Conservation (phyloP, 2,329 filamentous ascomycete species). For the Apiospora hydei region DNA sequence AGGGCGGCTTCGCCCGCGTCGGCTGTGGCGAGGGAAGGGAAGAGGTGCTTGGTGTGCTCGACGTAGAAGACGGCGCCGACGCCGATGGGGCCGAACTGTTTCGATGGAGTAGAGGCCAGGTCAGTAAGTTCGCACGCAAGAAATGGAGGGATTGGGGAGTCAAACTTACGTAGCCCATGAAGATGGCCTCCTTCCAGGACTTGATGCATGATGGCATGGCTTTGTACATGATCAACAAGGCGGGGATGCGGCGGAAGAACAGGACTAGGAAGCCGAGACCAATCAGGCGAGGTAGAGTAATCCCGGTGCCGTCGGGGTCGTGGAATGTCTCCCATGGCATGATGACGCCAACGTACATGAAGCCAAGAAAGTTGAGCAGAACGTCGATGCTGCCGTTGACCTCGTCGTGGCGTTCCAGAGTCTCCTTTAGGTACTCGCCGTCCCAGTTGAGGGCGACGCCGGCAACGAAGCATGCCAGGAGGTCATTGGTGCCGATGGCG, state of each 20-base stretch:
- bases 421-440: conserved; percentile 62
- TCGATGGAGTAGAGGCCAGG: neutral
- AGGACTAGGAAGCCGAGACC: conserved; percentile 33
- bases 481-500: conserved; percentile 65
- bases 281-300: conserved; percentile 29
- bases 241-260: conserved; percentile 34
- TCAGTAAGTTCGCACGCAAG: too few relatives aligned
- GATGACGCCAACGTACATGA: conserved; percentile 38
- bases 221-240: conserved; percentile 31
- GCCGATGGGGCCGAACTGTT: conserved; percentile 74
- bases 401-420: conserved; percentile 63
- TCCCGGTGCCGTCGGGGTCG: conserved; percentile 25
- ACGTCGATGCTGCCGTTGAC: conserved; percentile 58
- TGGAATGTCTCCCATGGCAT: conserved; percentile 34
- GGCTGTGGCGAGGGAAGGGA: conserved; percentile 44
- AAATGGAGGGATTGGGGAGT: neutral
- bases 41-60: conserved; percentile 52
- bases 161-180: conserved; percentile 60
- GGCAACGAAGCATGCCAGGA: conserved; percentile 67
- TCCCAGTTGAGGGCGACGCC: conserved; percentile 69
- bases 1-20: conserved; percentile 43
- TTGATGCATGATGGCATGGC: conserved; percentile 31
- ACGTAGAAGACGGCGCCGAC: conserved; percentile 81
- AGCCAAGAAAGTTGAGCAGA: conserved; percentile 36
- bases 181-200: conserved; percentile 64